Evolutionary conservation across 176 grass and related monocot genomes (phyloP), one percentile per base, ranked within the genome.

Genomic region (Avena eriantha): DNA sequence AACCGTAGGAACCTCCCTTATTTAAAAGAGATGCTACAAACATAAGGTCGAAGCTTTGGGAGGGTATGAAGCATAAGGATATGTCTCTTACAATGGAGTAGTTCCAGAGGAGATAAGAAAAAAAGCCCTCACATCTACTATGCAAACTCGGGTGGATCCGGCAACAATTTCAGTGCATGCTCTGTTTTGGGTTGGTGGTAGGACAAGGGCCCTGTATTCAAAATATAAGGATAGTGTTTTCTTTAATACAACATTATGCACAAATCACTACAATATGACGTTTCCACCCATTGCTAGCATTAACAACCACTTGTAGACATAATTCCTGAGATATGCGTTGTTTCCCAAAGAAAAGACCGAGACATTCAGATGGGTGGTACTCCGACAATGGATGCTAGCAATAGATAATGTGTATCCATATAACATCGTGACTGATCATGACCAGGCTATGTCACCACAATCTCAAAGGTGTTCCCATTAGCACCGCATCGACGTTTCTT

Each of bases 221-320:
- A 57, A 19, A 26, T 92, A 86, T 13, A 41, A 47, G 0, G 85
- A 88, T 48, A 65, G 39, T 1, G 16, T 90, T 0, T 23, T 54
- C 47, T 90, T 90, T 14, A 36, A 84, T 15, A 91, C 26, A 13
- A 87, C 21, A 0, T 91, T 55, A 14, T n/a, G 9, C 2, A 76
- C 43, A 0, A 81, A 85, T 0, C 66, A 15, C 0, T 85, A 81
- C 0, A 34, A 51, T 1, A 91, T 80, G 85, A 7, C 7, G 0
- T 77, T 57, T 26, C 66, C 67, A 0, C 80, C 16, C 0, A 67
- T 87, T 29, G 53, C 80, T 12, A 80, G 80, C 0, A 33, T 80
- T 7, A 74, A 86, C 12, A 67, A 85, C 55, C 81, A 91, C 3
- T 3, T 46, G 6, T 66, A 76, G 1, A 56, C 41, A 0, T 69